Base-by-base conservation (phyloP, 1,139 yeast genomes). In the Fermentozyma sake region DNA sequence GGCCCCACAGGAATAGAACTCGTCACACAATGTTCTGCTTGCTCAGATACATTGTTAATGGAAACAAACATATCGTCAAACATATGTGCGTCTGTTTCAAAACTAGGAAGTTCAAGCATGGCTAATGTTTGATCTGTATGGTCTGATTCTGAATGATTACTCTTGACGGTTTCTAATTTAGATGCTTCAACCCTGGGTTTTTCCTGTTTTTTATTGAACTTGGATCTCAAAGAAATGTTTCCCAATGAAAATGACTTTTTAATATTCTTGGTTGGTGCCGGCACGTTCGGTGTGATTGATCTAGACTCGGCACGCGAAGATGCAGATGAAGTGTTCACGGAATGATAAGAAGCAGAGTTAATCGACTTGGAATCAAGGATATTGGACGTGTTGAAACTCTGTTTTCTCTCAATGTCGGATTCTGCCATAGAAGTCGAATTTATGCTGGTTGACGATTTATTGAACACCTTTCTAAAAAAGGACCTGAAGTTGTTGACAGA, bases 31-130 rank as follows among this genome's bases (percentile, higher is more conserved):
- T 7, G 18, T 12, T n/a, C 16, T 2, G 12, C 11, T 18, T 10
- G 16, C 10, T 21, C 21, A 6, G 20, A 16, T 16, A 19, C 24
- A 5, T 20, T 15, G 12, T 26, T 13, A n/a, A 26, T 20, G 12
- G 29, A 14, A 15, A 29, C 32, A 43, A 62, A 40, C 42, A 62
- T 43, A 27, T 62, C 69, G 23, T 53, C 63, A 35, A 61, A 58
- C 41, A 61, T 34, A 27, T 50, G 37, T 15, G 46, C 47, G 14
- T 59, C 66, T 6, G 50, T 46, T 32, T 61, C 67, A 27, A 61
- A 44, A 18, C 48, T 48, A 5, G 66, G 68, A 16, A 62, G 45
- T 26, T 48, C 42, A 5, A 33, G 27, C 9, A 34, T 17, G 4
- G 20, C 30, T 10, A 24, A 20, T 6, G 34, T 19, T 7, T 26